Evolutionary conservation across 2,329 filamentous ascomycete genomes (phyloP), one percentile per base, ranked within the genome.

Genomic region (Talaromyces sp.): DNA sequence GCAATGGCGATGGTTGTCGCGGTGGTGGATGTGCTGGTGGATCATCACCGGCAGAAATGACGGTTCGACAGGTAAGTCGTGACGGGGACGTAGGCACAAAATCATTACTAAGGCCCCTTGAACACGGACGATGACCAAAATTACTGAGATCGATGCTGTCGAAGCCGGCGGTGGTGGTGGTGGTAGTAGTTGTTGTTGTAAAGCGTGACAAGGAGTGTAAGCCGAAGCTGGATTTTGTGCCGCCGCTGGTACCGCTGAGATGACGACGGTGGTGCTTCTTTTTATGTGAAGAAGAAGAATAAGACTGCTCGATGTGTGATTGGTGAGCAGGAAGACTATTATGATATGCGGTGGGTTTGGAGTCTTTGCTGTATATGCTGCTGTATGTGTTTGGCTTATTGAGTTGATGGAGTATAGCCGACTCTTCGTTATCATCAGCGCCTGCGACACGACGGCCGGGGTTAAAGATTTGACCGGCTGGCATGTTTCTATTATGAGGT

Each of bases 31-130:
- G 39, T 7, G 25, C n/a, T 9, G 36, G 36, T 28, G 25, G 25
- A 28, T 28, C 25, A 22, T 57, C 59, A 17, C 59, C 59, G 13
- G 39, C 56, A 6, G 59, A 55, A 37, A 60, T 58, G n/a, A 58
- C 56, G 10, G 59, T 60, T 43, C 48, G 55, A 22, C 21, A 28
- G 2, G 40, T 50, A 17, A 43, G 46, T 11, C 33, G 17, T n/a
- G 53, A 36, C 5, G 53, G 13, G 1, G 46, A 45, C 2, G 39
- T 11, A 21, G 56, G 56, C 2, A 45, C 37, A 37, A 57, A 53
- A 15, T 57, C 56, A 5, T 5, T 1, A n/a, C n/a, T n/a, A n/a
- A n/a, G n/a, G n/a, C n/a, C n/a, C n/a, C n/a, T n/a, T n/a, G n/a
- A n/a, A n/a, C n/a, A n/a, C n/a, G n/a, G n/a, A n/a, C n/a, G n/a